Evolutionary conservation across 2,329 filamentous ascomycete species (phyloP).

Genomic region (Ophiostoma quercus): DNA sequence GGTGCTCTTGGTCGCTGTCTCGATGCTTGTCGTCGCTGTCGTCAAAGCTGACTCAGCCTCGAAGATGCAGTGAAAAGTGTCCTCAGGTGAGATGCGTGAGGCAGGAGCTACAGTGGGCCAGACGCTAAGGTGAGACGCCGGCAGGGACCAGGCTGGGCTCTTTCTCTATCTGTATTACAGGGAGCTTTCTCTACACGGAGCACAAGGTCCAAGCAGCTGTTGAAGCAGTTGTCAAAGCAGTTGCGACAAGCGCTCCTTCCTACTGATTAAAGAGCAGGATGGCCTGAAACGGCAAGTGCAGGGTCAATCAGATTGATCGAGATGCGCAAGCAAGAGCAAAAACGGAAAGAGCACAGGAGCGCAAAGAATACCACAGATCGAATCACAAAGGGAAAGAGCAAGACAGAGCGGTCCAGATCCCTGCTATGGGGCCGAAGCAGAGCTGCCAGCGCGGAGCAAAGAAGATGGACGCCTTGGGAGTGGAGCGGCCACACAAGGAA

Average conservation of each 20-base stretch:
- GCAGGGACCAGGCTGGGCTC: background rate
- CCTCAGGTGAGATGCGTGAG: background rate
- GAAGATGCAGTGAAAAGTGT: background rate
- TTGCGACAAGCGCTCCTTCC: background rate
- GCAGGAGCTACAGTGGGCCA: constrained; percentile 7
- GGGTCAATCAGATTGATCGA: background rate
- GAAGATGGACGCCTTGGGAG: background rate
- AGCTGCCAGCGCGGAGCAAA: background rate
- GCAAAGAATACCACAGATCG: background rate
- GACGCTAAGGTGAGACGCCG: background rate
- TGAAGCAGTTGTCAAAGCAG: background rate
- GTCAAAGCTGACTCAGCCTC: background rate
- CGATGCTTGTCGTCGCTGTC: background rate
- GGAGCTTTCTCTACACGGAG: background rate
- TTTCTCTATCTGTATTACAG: background rate
- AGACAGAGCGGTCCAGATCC: constrained; percentile 4
- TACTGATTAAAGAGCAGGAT: background rate
- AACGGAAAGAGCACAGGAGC: background rate
- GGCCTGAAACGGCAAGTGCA: background rate
- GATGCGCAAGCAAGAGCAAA: background rate
- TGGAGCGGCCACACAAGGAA: background rate
- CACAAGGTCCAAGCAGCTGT: background rate
- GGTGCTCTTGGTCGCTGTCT: background rate
- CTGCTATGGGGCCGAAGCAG: background rate
- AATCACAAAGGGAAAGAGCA: background rate